phyloP scores from a whole-genome alignment of 2,329 filamentous ascomycete species.

The Lachnellula cervina region DNA sequence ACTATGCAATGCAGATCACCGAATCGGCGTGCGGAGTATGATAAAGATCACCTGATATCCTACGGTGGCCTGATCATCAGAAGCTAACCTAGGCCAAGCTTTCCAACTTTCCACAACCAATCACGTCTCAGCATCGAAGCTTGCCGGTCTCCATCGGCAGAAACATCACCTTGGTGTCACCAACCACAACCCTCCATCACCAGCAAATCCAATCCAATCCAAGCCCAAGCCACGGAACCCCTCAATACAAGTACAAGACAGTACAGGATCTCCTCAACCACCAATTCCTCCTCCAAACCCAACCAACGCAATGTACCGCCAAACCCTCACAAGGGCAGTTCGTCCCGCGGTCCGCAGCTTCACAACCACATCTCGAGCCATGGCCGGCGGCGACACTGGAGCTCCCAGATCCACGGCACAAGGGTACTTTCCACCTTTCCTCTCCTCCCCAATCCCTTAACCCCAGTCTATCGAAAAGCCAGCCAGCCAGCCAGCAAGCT shows the following conservation, averaged over 20 bases:
- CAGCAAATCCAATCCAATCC: background rate
- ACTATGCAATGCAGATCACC: too few species aligned
- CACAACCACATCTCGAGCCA: constrained; percentile 36
- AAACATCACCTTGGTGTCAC: constrained; percentile 12
- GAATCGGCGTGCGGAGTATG: too few species aligned
- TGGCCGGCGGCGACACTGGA: constrained; percentile 60
- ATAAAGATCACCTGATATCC: constrained; percentile 7
- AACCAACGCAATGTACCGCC: constrained; percentile 58
- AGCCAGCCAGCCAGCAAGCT: constrained; percentile 5
- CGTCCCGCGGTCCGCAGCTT: constrained; percentile 42
- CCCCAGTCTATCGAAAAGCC: background rate
- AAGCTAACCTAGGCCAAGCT: background rate
- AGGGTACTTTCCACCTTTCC: constrained; percentile 16
- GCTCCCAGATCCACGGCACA: constrained; percentile 18
- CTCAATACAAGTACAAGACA: constrained; percentile 12
- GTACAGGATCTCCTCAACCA: constrained; percentile 12
- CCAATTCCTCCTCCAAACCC: constrained; percentile 12
- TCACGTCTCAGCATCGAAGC: background rate
- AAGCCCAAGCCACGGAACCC: constrained; percentile 9
- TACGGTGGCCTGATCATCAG: background rate
- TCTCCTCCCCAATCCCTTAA: background rate
- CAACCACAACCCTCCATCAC: constrained; percentile 23
- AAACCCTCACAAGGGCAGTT: constrained; percentile 49
- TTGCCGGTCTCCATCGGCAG: constrained; percentile 11
- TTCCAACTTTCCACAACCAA: background rate